Percentiles rank a stretch among this genome's conserved stretches.
Evolutionary conservation across 352 stramenopile genomes (phyloP).

Genomic region (Phytophthora idaei): DNA sequence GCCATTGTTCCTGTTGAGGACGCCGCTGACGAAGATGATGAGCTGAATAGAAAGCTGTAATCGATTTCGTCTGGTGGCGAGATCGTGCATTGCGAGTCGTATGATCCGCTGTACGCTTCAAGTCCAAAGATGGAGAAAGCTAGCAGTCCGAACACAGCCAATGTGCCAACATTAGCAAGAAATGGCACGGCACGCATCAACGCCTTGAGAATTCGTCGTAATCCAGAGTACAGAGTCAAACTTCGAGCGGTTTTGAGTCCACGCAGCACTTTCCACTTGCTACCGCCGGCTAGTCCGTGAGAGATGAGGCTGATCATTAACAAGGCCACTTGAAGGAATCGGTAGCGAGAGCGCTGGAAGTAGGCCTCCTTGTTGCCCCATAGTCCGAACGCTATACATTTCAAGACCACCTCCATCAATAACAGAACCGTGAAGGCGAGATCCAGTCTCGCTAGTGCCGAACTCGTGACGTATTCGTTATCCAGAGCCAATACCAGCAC

Average conservation of each 20-base stretch:
- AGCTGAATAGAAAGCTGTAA: slow-evolving; percentile 4
- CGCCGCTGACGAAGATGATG: slow-evolving; percentile 9
- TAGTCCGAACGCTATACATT: slow-evolving; percentile 58
- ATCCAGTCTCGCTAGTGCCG: slow-evolving; percentile 45
- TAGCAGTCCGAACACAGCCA: slow-evolving; percentile 77
- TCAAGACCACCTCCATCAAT: slow-evolving; percentile 62
- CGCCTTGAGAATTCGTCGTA: slow-evolving; percentile 73
- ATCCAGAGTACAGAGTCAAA: slow-evolving; percentile 65
- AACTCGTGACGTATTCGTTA: slow-evolving; percentile 45
- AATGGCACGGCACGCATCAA: slow-evolving; percentile 73
- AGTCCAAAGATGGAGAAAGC: slow-evolving; percentile 82
- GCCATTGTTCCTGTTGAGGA: slow-evolving; percentile 19
- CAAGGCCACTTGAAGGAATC: slow-evolving; percentile 58
- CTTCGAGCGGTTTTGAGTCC: slow-evolving; percentile 72
- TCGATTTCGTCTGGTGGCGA: neutral
- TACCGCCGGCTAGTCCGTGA: slow-evolving; percentile 31
- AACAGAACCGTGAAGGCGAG: slow-evolving; percentile 66
- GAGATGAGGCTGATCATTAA: slow-evolving; percentile 60
- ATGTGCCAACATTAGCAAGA: slow-evolving; percentile 72
- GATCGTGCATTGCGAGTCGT: slow-evolving; percentile 56
- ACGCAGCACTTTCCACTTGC: slow-evolving; percentile 56
- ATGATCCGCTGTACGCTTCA: slow-evolving; percentile 66
- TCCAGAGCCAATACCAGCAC: slow-evolving; percentile 65
- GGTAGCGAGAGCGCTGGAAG: slow-evolving; percentile 52
- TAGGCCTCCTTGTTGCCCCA: slow-evolving; percentile 53